Base-by-base conservation (phyloP, 305 asterid genomes). In the Fraxinus dipetala region DNA sequence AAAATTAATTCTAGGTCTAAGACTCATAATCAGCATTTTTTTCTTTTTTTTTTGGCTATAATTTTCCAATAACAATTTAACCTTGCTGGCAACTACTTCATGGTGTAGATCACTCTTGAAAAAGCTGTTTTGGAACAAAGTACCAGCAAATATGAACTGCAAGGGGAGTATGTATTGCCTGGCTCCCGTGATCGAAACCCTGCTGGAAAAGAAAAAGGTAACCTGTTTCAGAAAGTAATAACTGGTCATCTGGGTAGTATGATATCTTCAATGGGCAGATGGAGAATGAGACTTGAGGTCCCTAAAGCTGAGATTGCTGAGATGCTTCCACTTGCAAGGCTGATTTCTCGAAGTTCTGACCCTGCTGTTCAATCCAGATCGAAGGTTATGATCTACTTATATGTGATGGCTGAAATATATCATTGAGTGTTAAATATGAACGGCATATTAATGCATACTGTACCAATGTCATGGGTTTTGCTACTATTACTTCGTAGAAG, bases 261-360 rank as follows among this genome's bases (percentile, higher is more conserved):
- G 86, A 93, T 96, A 82, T 94, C 99, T 87, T 95, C 99, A 81
- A 94, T 96, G 99, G 99, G 99, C 82, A 91, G 99, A 89, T 96
- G 99, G 99, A 91, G 99, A 89, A 91, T 96, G 97, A 94, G 99
- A 86, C 93, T 96, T 61, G 99, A 96, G 91, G 98, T 96, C 81
- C 99, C 99, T 79, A 89, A 88, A 79, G 98, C 99, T 88, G 98
- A 96, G 89, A 94, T 96, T 85, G 94, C 98, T 75, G 99, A 96
- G 92, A 93, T 96, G 99, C 98, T 96, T 89, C 99, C 99, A 34
- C 95, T 96, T 76, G 99, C 99, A 78, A 92, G 99, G 89, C 97
- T 96, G 85, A 92, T 96, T 87, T 96, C 97, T 83, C 96, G 98
- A 84, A 96, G 92, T 90, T 92, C 99, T 80, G 99, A 96, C 90